Evolutionary conservation across 371 early-diverging fungal species (phyloP).

Genomic region (Blakeslea trispora): DNA sequence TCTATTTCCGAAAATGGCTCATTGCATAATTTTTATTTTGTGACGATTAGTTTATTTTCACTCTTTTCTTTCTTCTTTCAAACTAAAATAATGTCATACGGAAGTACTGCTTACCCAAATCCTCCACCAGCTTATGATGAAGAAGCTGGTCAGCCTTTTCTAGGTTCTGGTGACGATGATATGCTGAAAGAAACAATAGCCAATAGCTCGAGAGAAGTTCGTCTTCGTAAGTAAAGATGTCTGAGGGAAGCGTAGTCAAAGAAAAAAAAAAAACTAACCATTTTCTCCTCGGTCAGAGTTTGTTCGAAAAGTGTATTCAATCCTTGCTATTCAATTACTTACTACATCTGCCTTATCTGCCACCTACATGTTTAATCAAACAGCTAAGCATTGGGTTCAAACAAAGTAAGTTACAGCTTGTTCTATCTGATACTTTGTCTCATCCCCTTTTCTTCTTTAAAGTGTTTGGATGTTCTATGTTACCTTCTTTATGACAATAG

Average conservation of each 20-base stretch:
- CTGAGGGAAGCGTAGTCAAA: too few relatives aligned
- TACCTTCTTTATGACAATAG: slow-evolving; percentile 49
- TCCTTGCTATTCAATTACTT: slow-evolving; percentile 68
- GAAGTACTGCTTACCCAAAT: slow-evolving; percentile 33
- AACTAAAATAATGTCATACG: slow-evolving; percentile 23
- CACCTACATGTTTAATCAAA: slow-evolving; percentile 59
- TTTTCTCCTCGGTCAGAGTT: slow-evolving; percentile 47
- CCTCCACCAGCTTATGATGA: slow-evolving; percentile 53
- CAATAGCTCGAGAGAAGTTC: slow-evolving; percentile 58
- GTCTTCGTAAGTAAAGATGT: slow-evolving; percentile 52
- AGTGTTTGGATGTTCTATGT: slow-evolving; percentile 50
- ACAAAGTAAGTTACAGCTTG: slow-evolving; percentile 45
- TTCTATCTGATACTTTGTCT: not conserved
- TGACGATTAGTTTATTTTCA: not conserved
- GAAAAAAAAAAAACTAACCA: too few relatives aligned
- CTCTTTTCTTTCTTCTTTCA: not conserved
- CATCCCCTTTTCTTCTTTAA: too few relatives aligned
- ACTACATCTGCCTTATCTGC: slow-evolving; percentile 60
- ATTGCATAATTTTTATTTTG: too few relatives aligned
- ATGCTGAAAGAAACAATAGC: slow-evolving; percentile 60
- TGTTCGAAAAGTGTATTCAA: slow-evolving; percentile 80
- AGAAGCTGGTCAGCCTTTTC: slow-evolving; percentile 40
- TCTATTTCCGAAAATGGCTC: too few relatives aligned
- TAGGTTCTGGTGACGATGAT: slow-evolving; percentile 51
- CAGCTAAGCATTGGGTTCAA: slow-evolving; percentile 56